Conservation (phyloP, 176 grass and related monocot species). For the Urochloa ruziziensis region DNA sequence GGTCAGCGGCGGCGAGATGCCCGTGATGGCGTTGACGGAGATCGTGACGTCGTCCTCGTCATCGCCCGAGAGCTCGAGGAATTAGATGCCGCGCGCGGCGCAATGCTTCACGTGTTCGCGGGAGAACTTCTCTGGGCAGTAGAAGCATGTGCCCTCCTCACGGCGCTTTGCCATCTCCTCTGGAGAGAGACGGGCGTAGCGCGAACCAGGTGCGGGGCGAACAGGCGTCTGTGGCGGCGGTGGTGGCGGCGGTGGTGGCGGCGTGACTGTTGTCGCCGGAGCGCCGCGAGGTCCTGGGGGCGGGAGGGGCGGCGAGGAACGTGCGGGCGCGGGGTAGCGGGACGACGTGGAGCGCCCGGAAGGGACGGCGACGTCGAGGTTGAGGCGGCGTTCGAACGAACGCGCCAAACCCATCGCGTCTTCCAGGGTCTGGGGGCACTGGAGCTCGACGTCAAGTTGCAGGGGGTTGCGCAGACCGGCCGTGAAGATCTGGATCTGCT, state of each 20-base stretch:
- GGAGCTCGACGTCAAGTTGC: neutral
- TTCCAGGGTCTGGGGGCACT: conserved; percentile 49
- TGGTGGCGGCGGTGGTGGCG: no score
- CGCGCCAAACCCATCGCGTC: neutral
- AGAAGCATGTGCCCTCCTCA: neutral
- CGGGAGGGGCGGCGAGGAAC: no score
- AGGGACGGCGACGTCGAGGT: rapidly evolving
- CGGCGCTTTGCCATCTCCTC: neutral
- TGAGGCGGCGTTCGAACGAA: neutral
- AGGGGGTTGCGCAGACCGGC: neutral
- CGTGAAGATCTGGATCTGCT: neutral
- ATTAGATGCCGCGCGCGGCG: neutral
- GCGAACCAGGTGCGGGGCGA: no score
- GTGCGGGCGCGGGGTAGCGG: neutral
- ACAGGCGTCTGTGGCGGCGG: neutral
- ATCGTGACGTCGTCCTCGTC: neutral
- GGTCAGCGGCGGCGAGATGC: neutral
- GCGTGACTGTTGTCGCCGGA: no score
- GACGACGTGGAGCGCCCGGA: neutral
- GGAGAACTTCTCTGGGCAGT: neutral
- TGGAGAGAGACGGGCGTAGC: rapidly evolving
- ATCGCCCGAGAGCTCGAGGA: neutral
- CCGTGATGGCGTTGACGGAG: neutral
- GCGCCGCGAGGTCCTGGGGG: no score
- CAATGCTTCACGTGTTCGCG: neutral